A percentile compares a stretch with the other conserved stretches of the same genome.
Evolutionary conservation across 2,329 filamentous ascomycete genomes (phyloP).

Genomic region (Cladophialophora psammophila): DNA sequence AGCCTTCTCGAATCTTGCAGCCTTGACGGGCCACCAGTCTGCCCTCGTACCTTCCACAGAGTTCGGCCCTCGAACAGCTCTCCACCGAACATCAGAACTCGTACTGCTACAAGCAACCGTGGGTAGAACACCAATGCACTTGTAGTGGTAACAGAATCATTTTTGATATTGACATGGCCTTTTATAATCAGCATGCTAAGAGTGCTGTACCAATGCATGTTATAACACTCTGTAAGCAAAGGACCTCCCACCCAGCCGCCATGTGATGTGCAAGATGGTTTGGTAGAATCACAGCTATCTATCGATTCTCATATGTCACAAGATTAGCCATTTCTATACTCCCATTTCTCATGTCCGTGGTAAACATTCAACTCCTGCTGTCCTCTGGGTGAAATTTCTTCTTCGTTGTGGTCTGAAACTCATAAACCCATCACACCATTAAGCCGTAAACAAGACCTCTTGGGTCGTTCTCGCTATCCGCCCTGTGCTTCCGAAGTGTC

Average conservation of each 20-base stretch:
- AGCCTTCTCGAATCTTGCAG: conserved; percentile 8
- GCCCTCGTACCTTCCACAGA: neutral
- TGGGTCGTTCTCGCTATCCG: neutral
- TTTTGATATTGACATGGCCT: conserved; percentile 9
- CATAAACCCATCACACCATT: conserved; percentile 27
- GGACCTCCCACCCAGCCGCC: neutral
- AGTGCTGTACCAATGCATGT: conserved; percentile 1
- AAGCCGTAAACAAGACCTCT: conserved; percentile 10
- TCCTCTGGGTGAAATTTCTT: conserved; percentile 15
- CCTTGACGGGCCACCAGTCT: conserved; percentile 1
- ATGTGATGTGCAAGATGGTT: conserved; percentile 22
- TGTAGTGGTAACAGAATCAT: neutral
- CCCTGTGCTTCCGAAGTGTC: conserved; percentile 23
- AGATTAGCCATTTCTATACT: conserved; percentile 14
- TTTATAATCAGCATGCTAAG: conserved; percentile 6
- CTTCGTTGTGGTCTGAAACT: conserved; percentile 24
- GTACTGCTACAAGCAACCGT: neutral
- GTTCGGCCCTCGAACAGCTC: neutral
- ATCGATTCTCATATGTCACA: conserved; percentile 20
- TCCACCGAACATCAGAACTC: neutral
- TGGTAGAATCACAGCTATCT: conserved; percentile 21
- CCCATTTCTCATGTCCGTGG: neutral
- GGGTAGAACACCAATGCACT: neutral
- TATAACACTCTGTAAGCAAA: neutral
- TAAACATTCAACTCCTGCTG: conserved; percentile 13